Percentiles rank a stretch among this genome's conserved stretches.
phyloP scores from a whole-genome alignment of 1,284 basidiomycete species.

The Marasmius fiardii region DNA sequence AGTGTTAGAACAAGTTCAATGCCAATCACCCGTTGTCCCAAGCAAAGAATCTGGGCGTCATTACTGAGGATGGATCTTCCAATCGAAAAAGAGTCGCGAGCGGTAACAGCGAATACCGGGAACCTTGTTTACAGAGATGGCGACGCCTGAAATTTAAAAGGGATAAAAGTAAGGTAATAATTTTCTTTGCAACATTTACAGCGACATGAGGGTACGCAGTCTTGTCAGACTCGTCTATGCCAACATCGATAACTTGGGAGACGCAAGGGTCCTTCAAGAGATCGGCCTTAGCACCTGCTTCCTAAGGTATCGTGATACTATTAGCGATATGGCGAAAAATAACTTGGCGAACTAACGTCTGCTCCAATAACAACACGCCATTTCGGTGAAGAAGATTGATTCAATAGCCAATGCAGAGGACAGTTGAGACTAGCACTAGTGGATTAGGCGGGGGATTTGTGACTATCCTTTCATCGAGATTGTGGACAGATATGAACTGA shows the following conservation, averaged over 20 bases:
- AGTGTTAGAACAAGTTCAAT: slow-evolving; percentile 18
- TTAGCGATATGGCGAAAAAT: neutral
- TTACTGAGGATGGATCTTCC: slow-evolving; percentile 18
- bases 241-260: slow-evolving; percentile 16
- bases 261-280: slow-evolving; percentile 16
- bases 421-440: neutral
- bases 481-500: too few relatives aligned
- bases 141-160: slow-evolving; percentile 11
- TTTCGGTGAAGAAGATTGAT: slow-evolving; percentile 4
- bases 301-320: slow-evolving; percentile 5
- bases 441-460: too few relatives aligned
- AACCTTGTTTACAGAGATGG: slow-evolving; percentile 20
- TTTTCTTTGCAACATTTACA: slow-evolving; percentile 15
- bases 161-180: neutral
- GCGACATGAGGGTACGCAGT: slow-evolving; percentile 19
- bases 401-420: neutral
- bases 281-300: slow-evolving; percentile 18
- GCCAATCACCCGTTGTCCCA: slow-evolving; percentile 19
- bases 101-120: slow-evolving; percentile 19
- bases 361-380: slow-evolving; percentile 18
- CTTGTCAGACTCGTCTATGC: slow-evolving; percentile 15
- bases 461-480: too few relatives aligned
- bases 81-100: slow-evolving; percentile 18
- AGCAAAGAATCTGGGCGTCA: slow-evolving; percentile 18
- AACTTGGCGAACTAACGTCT: slow-evolving; percentile 13